These are phyloP conservation scores for Dactylella cylindrospora DNA, from an alignment of 2,329 filamentous ascomycete species.

Conservation along the genomic window DNA sequence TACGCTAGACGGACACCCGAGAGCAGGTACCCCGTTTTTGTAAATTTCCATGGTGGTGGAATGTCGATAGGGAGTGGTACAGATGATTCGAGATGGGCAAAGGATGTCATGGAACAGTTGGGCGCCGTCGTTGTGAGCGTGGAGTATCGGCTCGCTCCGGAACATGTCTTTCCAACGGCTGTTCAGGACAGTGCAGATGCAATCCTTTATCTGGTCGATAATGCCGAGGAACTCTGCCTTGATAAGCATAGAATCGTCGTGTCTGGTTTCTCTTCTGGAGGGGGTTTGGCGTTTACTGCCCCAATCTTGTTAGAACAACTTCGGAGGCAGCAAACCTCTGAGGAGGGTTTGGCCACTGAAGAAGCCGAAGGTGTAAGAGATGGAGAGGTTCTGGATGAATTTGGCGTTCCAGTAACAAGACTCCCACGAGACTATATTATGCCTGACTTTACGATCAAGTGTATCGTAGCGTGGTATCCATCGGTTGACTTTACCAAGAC, in stretches of 20 bases:
- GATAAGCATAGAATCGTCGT: slow-evolving; percentile 61
- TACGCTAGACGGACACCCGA: slow-evolving; percentile 9
- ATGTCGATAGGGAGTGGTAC: slow-evolving; percentile 66
- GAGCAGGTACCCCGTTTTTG: slow-evolving; percentile 57
- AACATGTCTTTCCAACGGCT: slow-evolving; percentile 64
- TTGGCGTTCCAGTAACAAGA: slow-evolving; percentile 29
- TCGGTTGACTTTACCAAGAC: slow-evolving; percentile 63
- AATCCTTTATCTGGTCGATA: slow-evolving; percentile 61
- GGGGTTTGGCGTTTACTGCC: slow-evolving; percentile 53
- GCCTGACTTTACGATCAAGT: slow-evolving; percentile 53
- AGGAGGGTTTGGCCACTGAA: not conserved
- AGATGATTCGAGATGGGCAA: slow-evolving; percentile 65
- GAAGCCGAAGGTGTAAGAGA: not conserved
- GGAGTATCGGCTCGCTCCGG: slow-evolving; percentile 68
- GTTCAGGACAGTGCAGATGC: slow-evolving; percentile 68
- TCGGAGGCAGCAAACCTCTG: slow-evolving; percentile 23
- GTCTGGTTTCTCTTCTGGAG: slow-evolving; percentile 67
- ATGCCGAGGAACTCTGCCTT: slow-evolving; percentile 62
- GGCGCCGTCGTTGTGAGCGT: slow-evolving; percentile 64
- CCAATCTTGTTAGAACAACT: slow-evolving; percentile 48
- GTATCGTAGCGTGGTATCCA: slow-evolving; percentile 65
- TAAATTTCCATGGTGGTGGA: slow-evolving; percentile 70
- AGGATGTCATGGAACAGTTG: slow-evolving; percentile 58
- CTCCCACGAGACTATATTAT: slow-evolving; percentile 15
- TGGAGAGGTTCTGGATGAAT: slow-evolving; percentile 17